These are phyloP conservation scores for Populus euphratica DNA, from an alignment of 345 rosid genomes.

Conservation along the genomic window DNA sequence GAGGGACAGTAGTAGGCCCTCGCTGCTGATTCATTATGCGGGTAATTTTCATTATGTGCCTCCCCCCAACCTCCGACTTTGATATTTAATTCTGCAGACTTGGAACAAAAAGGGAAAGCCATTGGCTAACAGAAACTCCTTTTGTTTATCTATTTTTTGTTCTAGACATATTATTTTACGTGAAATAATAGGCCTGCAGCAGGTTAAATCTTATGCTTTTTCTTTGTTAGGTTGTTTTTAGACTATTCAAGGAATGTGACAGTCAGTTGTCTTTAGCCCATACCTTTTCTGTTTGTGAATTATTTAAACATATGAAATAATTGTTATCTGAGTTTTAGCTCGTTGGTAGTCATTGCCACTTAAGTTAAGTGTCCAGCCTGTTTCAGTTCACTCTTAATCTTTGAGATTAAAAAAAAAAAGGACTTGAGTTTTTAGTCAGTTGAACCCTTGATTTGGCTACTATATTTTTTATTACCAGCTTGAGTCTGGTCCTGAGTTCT, in stretches of 20 bases:
- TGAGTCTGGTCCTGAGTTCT: neutral
- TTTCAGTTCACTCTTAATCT: neutral
- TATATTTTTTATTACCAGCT: too few relatives aligned
- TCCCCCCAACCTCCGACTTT: neutral
- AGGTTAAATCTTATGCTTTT: neutral
- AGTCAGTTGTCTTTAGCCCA: neutral
- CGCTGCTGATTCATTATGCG: constrained; percentile 83
- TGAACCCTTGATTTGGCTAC: neutral
- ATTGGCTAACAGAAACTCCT: neutral
- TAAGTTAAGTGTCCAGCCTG: neutral
- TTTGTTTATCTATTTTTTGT: neutral
- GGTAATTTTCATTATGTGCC: constrained; percentile 36
- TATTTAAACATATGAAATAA: neutral
- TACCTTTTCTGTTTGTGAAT: neutral
- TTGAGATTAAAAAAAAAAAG: neutral
- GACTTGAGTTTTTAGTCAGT: neutral
- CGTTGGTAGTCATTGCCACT: neutral
- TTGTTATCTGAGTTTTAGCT: neutral
- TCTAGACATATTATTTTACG: neutral
- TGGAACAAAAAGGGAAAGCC: neutral
- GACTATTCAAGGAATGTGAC: neutral
- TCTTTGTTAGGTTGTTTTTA: neutral
- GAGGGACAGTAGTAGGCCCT: constrained; percentile 76
- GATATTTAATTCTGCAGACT: neutral
- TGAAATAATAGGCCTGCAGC: neutral